Evolutionary conservation across 805 yeast genomes (phyloP).

Genomic region (Scheffersomyces amazonensis): DNA sequence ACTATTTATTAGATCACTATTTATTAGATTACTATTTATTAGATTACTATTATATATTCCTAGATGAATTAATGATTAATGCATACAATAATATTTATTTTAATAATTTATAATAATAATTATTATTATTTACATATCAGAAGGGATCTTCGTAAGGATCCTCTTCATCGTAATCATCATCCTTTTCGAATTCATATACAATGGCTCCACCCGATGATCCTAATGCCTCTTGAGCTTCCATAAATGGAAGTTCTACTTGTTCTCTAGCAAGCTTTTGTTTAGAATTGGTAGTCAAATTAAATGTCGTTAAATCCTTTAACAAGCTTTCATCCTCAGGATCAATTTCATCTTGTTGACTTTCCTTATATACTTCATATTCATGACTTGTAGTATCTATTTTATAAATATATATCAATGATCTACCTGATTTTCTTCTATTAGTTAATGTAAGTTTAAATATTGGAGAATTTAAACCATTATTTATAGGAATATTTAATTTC

Average conservation of each 20-base stretch:
- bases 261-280: conserved; percentile 78
- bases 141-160: conserved; percentile 98
- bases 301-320: conserved; percentile 78
- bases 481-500: conserved; percentile 46
- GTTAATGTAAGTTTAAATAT: conserved; percentile 50
- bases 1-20: no score
- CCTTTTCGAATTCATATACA: conserved; percentile 92
- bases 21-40: no score
- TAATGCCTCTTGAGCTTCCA: conserved; percentile 77
- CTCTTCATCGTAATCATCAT: conserved; percentile 97
- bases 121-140: conserved; percentile 30
- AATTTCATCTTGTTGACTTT: conserved; percentile 15
- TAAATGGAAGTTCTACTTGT: conserved; percentile 84
- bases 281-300: conserved; percentile 72
- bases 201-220: conserved; percentile 81
- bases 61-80: background rate
- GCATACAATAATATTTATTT: conserved; percentile 1
- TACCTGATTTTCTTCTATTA: conserved; percentile 81
- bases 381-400: conserved; percentile 49
- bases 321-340: conserved; percentile 49
- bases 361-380: conserved; percentile 27
- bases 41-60: no score
- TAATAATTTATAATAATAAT: background rate
- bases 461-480: conserved; percentile 42
- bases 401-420: conserved; percentile 60